Base-by-base conservation (phyloP, 257 asterid genomes). In the Ehretia macrophylla region DNA sequence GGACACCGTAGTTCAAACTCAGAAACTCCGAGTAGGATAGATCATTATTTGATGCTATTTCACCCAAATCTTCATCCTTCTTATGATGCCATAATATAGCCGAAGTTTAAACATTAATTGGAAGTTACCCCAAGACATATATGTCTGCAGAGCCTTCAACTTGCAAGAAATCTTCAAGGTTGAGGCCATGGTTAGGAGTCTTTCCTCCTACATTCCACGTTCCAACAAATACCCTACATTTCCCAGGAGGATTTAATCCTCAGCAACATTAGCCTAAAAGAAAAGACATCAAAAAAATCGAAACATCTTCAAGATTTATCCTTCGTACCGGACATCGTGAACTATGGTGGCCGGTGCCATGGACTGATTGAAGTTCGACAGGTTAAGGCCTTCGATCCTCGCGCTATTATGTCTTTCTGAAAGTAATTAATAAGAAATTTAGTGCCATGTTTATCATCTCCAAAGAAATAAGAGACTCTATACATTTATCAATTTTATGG, bases 161-260 rank as follows among this genome's bases (percentile, higher is more conserved):
- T 58, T 84, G 97, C 87, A 92, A 83, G 79, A 92, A 88, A 73
- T 92, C 85, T 55, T 85, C 95, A 27, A 92, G 92, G 56, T 86
- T 81, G 64, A 92, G 88, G 55, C 81, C 88, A 14, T 68, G 85
- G 54, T 71, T 79, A 14, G 97, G 98, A 51, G 86, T 51, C 55
- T 82, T 88, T 51, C 98, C 98, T 58, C 95, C 98, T 27, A 92
- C 95, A 72, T 92, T 92, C 98, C 98, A 92, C 16, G 98, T 92
- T 38, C 77, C 95, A 20, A 80, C 97, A 38, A 92, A 92, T 54
- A 88, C 72, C 87, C 98, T 92, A 71, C 55, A 68, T 20, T 32
- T 62, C 8, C 8, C 55, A 32, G n/a, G n/a, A 4, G 14, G 22
- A 55, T 42, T 42, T 6, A 27, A 27, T 42, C 8, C 11, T 42